These are phyloP conservation scores for Xylaria sp. DNA, from an alignment of 495 filamentous ascomycete genomes.

Conservation along the genomic window DNA sequence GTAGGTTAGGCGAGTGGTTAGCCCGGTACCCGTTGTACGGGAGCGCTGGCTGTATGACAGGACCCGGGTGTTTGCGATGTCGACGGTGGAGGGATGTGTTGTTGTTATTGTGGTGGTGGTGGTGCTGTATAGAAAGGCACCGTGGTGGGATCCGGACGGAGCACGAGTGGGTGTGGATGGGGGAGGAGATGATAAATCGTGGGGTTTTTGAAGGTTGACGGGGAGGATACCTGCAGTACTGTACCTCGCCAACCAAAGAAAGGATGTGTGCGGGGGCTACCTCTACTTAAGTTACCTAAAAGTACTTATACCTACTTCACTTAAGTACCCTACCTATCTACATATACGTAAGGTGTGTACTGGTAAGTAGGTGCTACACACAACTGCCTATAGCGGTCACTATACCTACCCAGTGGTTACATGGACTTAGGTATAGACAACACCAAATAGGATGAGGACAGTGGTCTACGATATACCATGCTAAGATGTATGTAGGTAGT, in stretches of 20 bases:
- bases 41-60: not conserved
- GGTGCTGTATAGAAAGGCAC: not conserved
- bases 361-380: too few relatives aligned
- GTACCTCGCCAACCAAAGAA: too few relatives aligned
- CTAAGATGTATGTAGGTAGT: too few relatives aligned
- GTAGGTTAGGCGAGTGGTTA: not conserved
- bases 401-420: not conserved
- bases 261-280: too few relatives aligned
- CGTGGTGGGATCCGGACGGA: not conserved
- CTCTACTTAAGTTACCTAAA: too few relatives aligned
- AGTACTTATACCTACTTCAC: too few relatives aligned
- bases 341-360: not conserved
- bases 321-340: not conserved
- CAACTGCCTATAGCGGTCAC: too few relatives aligned
- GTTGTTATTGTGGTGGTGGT: not conserved
- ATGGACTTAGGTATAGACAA: too few relatives aligned
- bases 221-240: too few relatives aligned
- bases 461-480: too few relatives aligned
- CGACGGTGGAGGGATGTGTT: not conserved
- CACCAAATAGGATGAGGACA: too few relatives aligned
- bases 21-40: slow-evolving; percentile 1
- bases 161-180: not conserved
- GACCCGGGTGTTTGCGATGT: not conserved
- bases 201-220: not conserved
- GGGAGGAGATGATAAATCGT: slow-evolving; percentile 25